phyloP scores from a whole-genome alignment of 2,329 filamentous ascomycete species.

The Penicillium oxalicum region DNA sequence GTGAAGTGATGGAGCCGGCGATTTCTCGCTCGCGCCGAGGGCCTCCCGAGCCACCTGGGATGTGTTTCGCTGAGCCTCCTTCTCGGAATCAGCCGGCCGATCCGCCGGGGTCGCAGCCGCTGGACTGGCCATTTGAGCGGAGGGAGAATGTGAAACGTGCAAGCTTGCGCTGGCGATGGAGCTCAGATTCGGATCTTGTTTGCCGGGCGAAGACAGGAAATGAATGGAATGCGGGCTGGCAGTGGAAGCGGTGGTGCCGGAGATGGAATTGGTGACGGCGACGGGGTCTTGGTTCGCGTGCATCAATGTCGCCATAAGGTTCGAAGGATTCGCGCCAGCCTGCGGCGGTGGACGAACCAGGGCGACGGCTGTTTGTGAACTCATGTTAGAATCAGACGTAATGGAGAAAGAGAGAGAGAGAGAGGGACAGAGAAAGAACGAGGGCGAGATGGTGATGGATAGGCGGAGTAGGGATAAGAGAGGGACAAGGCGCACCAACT shows the following conservation, averaged over 20 bases:
- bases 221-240: conserved; percentile 28
- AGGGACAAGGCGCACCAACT: conserved; percentile 12
- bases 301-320: conserved; percentile 42
- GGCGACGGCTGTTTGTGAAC: conserved; percentile 27
- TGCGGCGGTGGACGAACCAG: conserved; percentile 27
- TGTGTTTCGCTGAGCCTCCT: conserved; percentile 30
- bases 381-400: conserved; percentile 31
- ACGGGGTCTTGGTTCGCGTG: conserved; percentile 38
- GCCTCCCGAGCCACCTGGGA: conserved; percentile 40
- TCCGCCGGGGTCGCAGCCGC: conserved; percentile 45
- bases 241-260: conserved; percentile 24
- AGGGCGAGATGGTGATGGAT: not conserved
- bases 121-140: conserved; percentile 41
- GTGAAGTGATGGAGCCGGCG: conserved; percentile 36
- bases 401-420: not conserved
- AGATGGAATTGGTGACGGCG: conserved; percentile 32
- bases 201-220: conserved; percentile 31
- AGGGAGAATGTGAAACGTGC: conserved; percentile 35
- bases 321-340: conserved; percentile 27
- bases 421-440: not conserved
- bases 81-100: conserved; percentile 28
- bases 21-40: conserved; percentile 34
- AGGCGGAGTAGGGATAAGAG: conserved; percentile 2
- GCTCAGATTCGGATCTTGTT: conserved; percentile 33
- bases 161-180: conserved; percentile 41